These are phyloP conservation scores for Inga laurina DNA, from an alignment of 306 rosid species.

Conservation along the genomic window DNA sequence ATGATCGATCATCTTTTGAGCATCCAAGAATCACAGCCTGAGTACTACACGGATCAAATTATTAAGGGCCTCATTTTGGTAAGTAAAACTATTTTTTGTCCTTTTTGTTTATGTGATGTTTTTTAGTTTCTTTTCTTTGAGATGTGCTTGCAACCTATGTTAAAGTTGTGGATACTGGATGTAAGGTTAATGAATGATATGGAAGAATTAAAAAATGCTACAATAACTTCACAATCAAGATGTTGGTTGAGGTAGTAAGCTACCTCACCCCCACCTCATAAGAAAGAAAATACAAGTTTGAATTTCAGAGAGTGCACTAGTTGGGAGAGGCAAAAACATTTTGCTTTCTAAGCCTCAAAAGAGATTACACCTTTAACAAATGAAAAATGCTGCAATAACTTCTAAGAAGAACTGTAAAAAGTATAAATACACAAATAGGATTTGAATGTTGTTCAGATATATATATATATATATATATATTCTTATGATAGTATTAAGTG, in stretches of 20 bases:
- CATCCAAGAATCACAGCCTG: slow-evolving; percentile 34
- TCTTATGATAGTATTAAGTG: too few relatives aligned
- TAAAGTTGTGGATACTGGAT: neutral
- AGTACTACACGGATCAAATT: slow-evolving; percentile 24
- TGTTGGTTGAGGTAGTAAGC: too few relatives aligned
- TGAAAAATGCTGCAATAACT: too few relatives aligned
- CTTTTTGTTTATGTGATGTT: neutral
- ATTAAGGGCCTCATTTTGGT: slow-evolving; percentile 45
- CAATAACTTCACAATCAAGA: neutral
- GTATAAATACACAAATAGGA: too few relatives aligned
- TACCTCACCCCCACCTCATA: too few relatives aligned
- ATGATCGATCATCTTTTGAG: slow-evolving; percentile 45
- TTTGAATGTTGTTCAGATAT: neutral
- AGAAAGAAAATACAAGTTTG: too few relatives aligned
- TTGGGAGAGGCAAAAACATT: too few relatives aligned
- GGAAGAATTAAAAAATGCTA: neutral
- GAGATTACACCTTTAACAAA: too few relatives aligned
- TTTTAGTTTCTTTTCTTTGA: neutral
- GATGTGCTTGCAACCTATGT: neutral
- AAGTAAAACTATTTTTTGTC: neutral
- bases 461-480: too few relatives aligned
- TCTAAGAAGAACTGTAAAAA: too few relatives aligned
- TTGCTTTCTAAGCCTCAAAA: too few relatives aligned
- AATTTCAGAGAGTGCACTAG: too few relatives aligned
- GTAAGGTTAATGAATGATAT: neutral